A percentile compares a stretch with the other conserved stretches of the same genome.
phyloP scores from a whole-genome alignment of 306 rosid species.

The Vigna nakashimae region DNA sequence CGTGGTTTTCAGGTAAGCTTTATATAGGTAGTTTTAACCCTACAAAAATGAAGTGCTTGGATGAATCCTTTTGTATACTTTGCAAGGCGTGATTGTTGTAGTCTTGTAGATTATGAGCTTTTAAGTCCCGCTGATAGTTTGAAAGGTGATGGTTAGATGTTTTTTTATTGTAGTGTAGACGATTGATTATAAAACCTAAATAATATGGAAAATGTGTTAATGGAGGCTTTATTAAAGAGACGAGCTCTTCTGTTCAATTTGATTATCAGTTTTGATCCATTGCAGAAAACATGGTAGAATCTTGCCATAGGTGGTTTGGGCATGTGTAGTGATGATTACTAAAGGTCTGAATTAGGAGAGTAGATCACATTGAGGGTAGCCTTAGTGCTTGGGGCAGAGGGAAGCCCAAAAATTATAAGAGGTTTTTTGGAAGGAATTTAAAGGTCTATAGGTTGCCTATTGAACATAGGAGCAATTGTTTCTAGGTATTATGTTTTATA shows the following conservation, averaged over 20 bases:
- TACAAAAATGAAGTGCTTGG: conserved; percentile 5
- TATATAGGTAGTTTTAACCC: conserved; percentile 15
- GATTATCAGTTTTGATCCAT: conserved; percentile 19
- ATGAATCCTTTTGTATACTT: conserved; percentile 28
- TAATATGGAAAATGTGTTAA: not conserved
- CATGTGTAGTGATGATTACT: not conserved
- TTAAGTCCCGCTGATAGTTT: conserved; percentile 6
- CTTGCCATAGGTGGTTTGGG: not conserved
- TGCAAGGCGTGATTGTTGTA: conserved; percentile 15
- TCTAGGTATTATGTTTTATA: not conserved
- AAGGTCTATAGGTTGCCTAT: not conserved
- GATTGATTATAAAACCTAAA: not conserved
- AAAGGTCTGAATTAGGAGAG: not conserved
- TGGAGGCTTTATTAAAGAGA: not conserved
- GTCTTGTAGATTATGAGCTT: conserved; percentile 15
- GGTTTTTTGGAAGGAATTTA: not conserved
- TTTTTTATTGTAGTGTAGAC: conserved; percentile 8
- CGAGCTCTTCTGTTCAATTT: conserved; percentile 24
- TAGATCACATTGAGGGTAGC: not conserved
- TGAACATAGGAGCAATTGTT: not conserved
- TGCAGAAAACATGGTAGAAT: not conserved
- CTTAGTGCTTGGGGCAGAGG: not conserved
- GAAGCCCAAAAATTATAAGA: not conserved
- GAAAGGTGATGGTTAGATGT: conserved; percentile 21
- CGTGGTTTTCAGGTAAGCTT: conserved; percentile 89